phyloP scores from a whole-genome alignment of 306 rosid species.

The Ziziphus jujuba region DNA sequence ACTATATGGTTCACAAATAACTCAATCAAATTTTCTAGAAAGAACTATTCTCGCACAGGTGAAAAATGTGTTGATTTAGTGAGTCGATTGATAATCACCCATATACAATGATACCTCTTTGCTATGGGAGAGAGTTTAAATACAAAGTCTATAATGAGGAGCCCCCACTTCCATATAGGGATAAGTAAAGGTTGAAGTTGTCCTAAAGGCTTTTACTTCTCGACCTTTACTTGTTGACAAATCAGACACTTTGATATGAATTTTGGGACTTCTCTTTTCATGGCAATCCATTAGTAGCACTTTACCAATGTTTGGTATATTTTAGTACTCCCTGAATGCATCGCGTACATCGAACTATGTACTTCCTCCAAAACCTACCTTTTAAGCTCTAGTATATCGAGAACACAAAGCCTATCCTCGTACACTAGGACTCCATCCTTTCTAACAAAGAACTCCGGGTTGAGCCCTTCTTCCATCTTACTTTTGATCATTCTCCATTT shows the following conservation, averaged over 20 bases:
- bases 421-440: neutral
- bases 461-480: neutral
- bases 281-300: neutral
- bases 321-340: neutral
- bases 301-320: neutral
- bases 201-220: neutral
- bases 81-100: neutral
- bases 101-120: no score
- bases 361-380: neutral
- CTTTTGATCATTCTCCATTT: no score
- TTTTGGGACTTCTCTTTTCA: neutral
- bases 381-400: neutral
- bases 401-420: neutral
- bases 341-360: neutral
- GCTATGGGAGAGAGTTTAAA: no score
- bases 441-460: neutral
- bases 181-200: no score
- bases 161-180: neutral
- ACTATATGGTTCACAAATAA: no score
- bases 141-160: no score
- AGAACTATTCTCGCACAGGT: no score
- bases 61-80: no score
- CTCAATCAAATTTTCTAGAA: no score
- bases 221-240: neutral
- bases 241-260: neutral